Evolutionary conservation across 2,329 filamentous ascomycete genomes (phyloP).

Genomic region (Conoideocrella luteorostrata): DNA sequence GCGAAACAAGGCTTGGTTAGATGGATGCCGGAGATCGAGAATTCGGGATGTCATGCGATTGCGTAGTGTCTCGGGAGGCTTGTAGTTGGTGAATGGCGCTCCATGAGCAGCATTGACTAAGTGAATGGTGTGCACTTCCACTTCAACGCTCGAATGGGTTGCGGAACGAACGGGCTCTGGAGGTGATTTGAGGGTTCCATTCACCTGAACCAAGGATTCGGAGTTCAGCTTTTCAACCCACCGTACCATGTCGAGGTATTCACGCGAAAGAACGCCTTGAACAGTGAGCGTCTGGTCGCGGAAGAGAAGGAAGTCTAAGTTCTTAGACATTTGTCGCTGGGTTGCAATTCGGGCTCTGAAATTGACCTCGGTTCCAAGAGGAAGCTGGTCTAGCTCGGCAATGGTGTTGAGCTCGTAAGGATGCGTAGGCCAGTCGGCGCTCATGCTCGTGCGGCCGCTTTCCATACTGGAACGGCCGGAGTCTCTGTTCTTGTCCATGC

Average conservation of each 20-base stretch:
- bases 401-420: slow-evolving; percentile 34
- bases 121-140: slow-evolving; percentile 55
- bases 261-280: slow-evolving; percentile 65
- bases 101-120: slow-evolving; percentile 45
- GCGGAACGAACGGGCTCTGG: slow-evolving; percentile 70
- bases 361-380: slow-evolving; percentile 32
- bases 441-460: slow-evolving; percentile 29
- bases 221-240: slow-evolving; percentile 79
- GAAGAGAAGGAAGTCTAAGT: slow-evolving; percentile 79
- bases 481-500: slow-evolving; percentile 19
- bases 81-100: slow-evolving; percentile 47
- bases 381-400: slow-evolving; percentile 28
- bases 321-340: slow-evolving; percentile 72
- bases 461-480: slow-evolving; percentile 22
- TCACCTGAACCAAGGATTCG: slow-evolving; percentile 73
- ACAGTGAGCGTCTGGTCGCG: slow-evolving; percentile 78
- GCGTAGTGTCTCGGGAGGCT: slow-evolving; percentile 58
- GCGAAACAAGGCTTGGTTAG: slow-evolving; percentile 82
- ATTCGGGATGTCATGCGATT: slow-evolving; percentile 73
- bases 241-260: slow-evolving; percentile 66
- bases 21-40: slow-evolving; percentile 77
- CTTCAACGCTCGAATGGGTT: slow-evolving; percentile 68
- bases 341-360: slow-evolving; percentile 45
- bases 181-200: slow-evolving; percentile 65
- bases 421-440: slow-evolving; percentile 32